These are phyloP conservation scores for Leccinum variicolor DNA, from an alignment of 768 basidiomycete genomes.

Conservation along the genomic window DNA sequence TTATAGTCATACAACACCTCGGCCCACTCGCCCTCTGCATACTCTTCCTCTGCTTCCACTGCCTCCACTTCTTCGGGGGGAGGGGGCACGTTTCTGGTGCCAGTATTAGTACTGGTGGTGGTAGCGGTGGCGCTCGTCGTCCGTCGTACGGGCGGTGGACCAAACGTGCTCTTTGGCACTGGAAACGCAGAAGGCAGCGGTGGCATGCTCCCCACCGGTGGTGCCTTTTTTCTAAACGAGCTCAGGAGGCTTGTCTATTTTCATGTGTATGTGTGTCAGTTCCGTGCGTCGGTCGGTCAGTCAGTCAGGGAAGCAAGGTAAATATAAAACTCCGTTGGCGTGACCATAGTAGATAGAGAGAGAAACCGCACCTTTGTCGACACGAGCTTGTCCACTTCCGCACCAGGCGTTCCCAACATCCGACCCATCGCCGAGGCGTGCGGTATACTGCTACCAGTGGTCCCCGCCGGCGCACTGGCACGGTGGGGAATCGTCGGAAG, in stretches of 20 bases:
- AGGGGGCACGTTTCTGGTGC: not conserved
- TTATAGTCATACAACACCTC: constrained; percentile 75
- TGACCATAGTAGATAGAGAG: not conserved
- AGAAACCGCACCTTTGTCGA: constrained; percentile 22
- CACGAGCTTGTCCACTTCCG: constrained; percentile 26
- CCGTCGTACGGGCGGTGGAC: constrained; percentile 52
- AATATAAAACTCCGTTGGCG: too few species aligned
- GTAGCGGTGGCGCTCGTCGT: not conserved
- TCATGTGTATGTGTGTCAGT: not conserved
- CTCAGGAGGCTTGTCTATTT: constrained; percentile 20
- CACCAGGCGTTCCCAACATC: constrained; percentile 6
- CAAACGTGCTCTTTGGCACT: constrained; percentile 42
- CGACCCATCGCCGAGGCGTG: too few species aligned
- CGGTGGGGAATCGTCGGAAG: not conserved
- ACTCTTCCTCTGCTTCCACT: constrained; percentile 9
- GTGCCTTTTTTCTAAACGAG: constrained; percentile 16
- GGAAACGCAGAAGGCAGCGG: constrained; percentile 37
- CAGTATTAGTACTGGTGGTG: too few species aligned
- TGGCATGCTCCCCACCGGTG: constrained; percentile 40
- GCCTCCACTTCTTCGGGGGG: constrained; percentile 28
- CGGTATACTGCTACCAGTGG: too few species aligned
- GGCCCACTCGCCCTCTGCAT: constrained; percentile 65
- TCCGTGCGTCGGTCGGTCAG: not conserved
- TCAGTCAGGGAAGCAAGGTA: too few species aligned
- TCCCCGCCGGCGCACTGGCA: not conserved